Evolutionary conservation across 352 stramenopile species (phyloP).

Genomic region (Globisporangium lucens): DNA sequence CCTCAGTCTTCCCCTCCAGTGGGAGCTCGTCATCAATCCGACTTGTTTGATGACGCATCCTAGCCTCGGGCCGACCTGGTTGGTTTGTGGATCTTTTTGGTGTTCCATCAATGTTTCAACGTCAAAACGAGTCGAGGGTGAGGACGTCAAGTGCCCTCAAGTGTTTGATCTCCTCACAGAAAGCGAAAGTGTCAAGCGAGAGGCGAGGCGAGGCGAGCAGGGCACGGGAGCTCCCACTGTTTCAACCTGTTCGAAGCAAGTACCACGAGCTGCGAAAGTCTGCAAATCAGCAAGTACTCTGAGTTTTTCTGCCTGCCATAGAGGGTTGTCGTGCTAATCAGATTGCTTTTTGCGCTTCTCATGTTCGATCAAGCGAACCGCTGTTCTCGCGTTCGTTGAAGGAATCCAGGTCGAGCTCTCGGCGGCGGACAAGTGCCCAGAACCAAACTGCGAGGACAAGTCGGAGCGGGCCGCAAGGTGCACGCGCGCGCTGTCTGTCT

Average conservation of each 20-base stretch:
- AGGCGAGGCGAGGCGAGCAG: not conserved
- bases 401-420: not conserved
- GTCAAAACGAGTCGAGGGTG: not conserved
- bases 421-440: not conserved
- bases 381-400: not conserved
- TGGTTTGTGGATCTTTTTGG: not conserved
- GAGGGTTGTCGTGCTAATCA: not conserved
- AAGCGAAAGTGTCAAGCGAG: not conserved
- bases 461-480: not conserved
- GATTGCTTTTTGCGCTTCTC: not conserved
- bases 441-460: not conserved
- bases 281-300: not conserved
- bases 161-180: not conserved
- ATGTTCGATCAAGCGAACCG: not conserved
- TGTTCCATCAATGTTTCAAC: not conserved
- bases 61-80: not conserved
- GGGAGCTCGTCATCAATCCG: not conserved
- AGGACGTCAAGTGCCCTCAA: not conserved
- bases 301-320: not conserved
- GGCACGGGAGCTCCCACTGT: not conserved
- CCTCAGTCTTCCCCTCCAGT: not conserved
- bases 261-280: not conserved
- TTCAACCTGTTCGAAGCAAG: not conserved
- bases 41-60: not conserved
- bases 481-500: not conserved